These are phyloP conservation scores for Plectosphaerella sp. DNA, from an alignment of 2,329 filamentous ascomycete genomes.

Conservation along the genomic window DNA sequence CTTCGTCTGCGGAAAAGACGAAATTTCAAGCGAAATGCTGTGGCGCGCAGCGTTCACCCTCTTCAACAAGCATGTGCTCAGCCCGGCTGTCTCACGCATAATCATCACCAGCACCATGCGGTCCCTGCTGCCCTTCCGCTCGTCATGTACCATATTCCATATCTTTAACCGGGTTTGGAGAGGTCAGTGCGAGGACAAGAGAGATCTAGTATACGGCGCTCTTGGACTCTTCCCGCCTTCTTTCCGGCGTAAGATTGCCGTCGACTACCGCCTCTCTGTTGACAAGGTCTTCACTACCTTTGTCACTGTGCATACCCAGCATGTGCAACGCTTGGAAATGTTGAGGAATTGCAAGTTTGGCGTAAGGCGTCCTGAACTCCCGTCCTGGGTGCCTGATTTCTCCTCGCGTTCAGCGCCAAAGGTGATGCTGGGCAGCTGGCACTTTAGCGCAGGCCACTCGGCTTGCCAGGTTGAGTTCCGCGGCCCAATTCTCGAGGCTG, in stretches of 20 bases:
- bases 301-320: background rate
- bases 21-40: background rate
- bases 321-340: background rate
- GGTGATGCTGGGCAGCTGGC: background rate
- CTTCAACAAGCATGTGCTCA: no score
- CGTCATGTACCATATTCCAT: background rate
- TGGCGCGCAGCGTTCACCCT: no score
- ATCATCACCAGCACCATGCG: no score
- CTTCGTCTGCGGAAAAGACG: conserved; percentile 1
- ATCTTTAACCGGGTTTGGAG: background rate
- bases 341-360: background rate
- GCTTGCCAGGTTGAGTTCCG: background rate
- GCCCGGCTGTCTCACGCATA: no score
- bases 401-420: no score
- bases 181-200: background rate
- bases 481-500: background rate
- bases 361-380: background rate
- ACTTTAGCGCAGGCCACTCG: background rate
- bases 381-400: background rate
- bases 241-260: background rate
- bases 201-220: background rate
- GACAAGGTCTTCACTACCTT: background rate
- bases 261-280: background rate
- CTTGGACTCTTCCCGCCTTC: background rate
- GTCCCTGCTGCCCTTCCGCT: background rate